Base-by-base conservation (phyloP, 2,329 filamentous ascomycete genomes). In the Colletotrichum sidae region DNA sequence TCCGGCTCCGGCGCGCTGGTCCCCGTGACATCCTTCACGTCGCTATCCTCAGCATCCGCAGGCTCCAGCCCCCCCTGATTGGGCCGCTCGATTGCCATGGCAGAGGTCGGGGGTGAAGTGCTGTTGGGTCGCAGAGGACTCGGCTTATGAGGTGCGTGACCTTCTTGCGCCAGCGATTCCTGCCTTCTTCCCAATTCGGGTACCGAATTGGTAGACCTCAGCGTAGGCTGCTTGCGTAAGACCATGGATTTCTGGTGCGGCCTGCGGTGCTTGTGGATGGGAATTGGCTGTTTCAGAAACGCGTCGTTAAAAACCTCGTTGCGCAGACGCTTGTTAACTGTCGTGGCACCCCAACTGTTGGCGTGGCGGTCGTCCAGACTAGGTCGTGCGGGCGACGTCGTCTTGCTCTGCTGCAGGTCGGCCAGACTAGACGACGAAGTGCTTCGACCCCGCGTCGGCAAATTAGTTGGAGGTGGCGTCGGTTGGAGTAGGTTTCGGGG, bases 231-330 rank as follows among this genome's bases (percentile, higher is more conserved):
- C 54, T 84, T 69, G 15, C 66, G 55, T 25, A 68, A 83, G 37
- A 90, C 85, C 39, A 94, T 81, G 11, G 87, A 84, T 59, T 91
- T 85, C 72, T 91, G 88, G 46, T 89, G 87, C 66, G 91, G 91
- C 67, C 88, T 86, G 38, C 91, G 89, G 66, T 94, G 90, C 67
- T 91, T 90, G 71, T 94, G 92, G 71, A 90, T 81, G n/a, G 92
- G 90, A 66, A 97, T 92, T 0, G 92, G 89, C 57, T 94, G 91
- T 65, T 94, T 93, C 47, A 93, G 83, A 73, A 97, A 97, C 0
- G 95, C 95, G 74, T 97, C 94, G 44, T 94, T 92, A 73, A 97
- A 91, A 1, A 97, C 94, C 76, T 97, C 93, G 74, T 97, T 95
- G 65, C 94, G 90, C 44, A 98, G 79, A 65, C 90, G 89, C 71